These are phyloP conservation scores for Nepenthes gracilis DNA, from an alignment of 148 eudicot genomes.

Conservation along the genomic window DNA sequence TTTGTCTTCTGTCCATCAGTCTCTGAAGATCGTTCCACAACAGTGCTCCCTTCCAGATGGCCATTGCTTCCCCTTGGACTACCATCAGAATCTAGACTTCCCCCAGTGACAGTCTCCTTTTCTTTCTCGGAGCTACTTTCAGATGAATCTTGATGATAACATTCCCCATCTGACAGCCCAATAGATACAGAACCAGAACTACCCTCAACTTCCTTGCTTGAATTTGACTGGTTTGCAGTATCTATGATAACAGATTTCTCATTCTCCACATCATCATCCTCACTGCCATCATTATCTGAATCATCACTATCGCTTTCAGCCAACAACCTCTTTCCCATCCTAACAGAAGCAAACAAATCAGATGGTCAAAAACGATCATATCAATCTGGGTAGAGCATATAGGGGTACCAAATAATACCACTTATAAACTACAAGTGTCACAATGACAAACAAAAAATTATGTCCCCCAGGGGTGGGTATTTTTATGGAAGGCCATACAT, in stretches of 20 bases:
- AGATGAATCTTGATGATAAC: conserved; percentile 22
- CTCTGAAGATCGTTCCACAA: conserved; percentile 8
- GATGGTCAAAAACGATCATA: neutral
- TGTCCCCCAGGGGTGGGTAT: no score
- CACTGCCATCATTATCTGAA: conserved; percentile 32
- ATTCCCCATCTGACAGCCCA: conserved; percentile 15
- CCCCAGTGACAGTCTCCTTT: conserved; percentile 17
- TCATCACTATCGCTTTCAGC: conserved; percentile 66
- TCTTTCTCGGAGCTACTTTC: conserved; percentile 65
- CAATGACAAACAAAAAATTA: no score
- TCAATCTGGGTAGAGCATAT: neutral
- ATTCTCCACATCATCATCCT: conserved; percentile 33
- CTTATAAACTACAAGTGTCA: no score
- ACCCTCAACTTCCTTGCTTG: conserved; percentile 34
- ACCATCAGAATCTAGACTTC: conserved; percentile 13
- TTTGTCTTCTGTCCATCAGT: conserved; percentile 20
- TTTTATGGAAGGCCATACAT: no score
- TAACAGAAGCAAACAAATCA: conserved; percentile 13
- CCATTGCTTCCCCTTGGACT: conserved; percentile 21
- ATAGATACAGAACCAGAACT: conserved; percentile 48
- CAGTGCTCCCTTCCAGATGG: conserved; percentile 8
- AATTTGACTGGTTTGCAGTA: conserved; percentile 37
- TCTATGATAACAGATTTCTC: conserved; percentile 53
- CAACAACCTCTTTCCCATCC: conserved; percentile 83
- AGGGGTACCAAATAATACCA: neutral